These are phyloP conservation scores for Teratosphaeria epicoccoides DNA, from an alignment of 2,329 filamentous ascomycete genomes.

Conservation along the genomic window DNA sequence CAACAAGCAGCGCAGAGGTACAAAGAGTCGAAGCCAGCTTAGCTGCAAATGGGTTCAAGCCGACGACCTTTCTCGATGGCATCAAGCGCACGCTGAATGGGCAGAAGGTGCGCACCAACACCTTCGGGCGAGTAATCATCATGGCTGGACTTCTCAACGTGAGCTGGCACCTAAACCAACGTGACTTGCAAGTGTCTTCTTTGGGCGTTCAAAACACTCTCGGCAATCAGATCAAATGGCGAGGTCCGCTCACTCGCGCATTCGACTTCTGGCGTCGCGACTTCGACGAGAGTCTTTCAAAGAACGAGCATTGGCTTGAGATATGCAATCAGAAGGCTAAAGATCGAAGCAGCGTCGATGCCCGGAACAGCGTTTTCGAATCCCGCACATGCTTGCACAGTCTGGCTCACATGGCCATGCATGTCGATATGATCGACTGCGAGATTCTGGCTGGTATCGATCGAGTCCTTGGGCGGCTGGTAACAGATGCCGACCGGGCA, in stretches of 20 bases:
- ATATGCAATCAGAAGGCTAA: slow-evolving; percentile 24
- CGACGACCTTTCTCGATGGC: slow-evolving; percentile 78
- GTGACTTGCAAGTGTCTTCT: slow-evolving; percentile 84
- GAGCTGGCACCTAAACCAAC: slow-evolving; percentile 95
- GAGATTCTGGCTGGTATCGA: slow-evolving; percentile 89
- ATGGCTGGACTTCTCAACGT: slow-evolving; percentile 92
- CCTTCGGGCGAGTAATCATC: slow-evolving; percentile 82
- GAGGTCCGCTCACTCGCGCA: slow-evolving; percentile 68
- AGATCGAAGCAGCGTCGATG: slow-evolving; percentile 22
- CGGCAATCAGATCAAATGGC: slow-evolving; percentile 85
- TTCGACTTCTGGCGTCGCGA: slow-evolving; percentile 92
- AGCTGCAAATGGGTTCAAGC: slow-evolving; percentile 69
- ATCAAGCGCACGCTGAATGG: slow-evolving; percentile 79
- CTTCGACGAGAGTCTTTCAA: slow-evolving; percentile 72
- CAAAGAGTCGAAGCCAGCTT: slow-evolving; percentile 72
- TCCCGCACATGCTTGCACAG: slow-evolving; percentile 83
- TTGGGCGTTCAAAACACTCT: slow-evolving; percentile 70
- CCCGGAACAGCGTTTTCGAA: slow-evolving; percentile 69
- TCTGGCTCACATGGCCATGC: slow-evolving; percentile 94
- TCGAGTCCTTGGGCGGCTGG: slow-evolving; percentile 71
- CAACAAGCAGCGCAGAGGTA: slow-evolving; percentile 77
- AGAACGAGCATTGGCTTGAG: slow-evolving; percentile 32
- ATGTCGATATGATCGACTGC: slow-evolving; percentile 93
- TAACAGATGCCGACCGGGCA: slow-evolving; percentile 70
- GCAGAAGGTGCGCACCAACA: slow-evolving; percentile 79